These are phyloP conservation scores for Gynandropsis gynandra DNA, from an alignment of 345 rosid genomes.

Conservation along the genomic window DNA sequence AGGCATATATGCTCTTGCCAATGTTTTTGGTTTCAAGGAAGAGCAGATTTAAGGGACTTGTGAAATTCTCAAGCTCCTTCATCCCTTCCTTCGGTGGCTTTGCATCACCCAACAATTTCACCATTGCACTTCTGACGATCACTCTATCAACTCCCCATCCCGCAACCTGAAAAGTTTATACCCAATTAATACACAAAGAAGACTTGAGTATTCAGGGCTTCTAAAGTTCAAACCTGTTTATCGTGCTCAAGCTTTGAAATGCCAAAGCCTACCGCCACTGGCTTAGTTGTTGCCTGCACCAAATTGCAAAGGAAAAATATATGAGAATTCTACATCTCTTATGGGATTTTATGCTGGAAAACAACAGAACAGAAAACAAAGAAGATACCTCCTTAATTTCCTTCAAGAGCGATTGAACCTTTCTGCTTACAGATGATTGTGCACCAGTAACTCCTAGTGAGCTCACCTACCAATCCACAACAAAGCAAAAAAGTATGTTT, in stretches of 20 bases:
- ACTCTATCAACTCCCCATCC: slow-evolving; percentile 91
- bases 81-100: slow-evolving; percentile 73
- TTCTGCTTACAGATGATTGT: slow-evolving; percentile 61
- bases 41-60: slow-evolving; percentile 71
- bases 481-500: background rate
- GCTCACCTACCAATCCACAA: slow-evolving; percentile 54
- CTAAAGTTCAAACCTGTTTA: slow-evolving; percentile 40
- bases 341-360: background rate
- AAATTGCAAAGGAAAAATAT: slow-evolving; percentile 9
- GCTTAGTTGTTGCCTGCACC: slow-evolving; percentile 55
- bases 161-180: slow-evolving; percentile 44
- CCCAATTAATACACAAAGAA: no score
- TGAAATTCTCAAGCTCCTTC: slow-evolving; percentile 50
- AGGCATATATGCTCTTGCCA: no score
- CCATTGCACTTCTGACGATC: slow-evolving; percentile 86
- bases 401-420: slow-evolving; percentile 55
- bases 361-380: background rate
- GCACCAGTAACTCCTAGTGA: slow-evolving; percentile 89
- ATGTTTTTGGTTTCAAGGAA: slow-evolving; percentile 31
- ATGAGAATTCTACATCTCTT: background rate
- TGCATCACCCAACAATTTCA: slow-evolving; percentile 62
- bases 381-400: slow-evolving; percentile 51
- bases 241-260: slow-evolving; percentile 78
- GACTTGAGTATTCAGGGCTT: no score
- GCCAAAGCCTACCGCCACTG: slow-evolving; percentile 80